phyloP scores from a whole-genome alignment of 1,139 yeast species.

The Hyphopichia wangnamkhiaoensis region DNA sequence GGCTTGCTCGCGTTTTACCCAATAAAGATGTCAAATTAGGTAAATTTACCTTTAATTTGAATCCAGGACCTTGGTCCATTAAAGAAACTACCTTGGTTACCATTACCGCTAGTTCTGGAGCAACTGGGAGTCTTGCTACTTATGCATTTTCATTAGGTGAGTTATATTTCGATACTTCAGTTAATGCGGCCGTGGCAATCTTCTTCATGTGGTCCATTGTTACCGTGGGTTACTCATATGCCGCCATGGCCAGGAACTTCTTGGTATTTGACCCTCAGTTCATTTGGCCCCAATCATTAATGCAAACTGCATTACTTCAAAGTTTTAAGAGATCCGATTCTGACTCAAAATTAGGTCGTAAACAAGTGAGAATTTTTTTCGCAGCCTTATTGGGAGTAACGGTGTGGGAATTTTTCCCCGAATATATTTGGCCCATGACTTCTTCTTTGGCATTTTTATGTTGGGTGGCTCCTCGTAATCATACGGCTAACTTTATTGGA shows the following conservation, averaged over 20 bases:
- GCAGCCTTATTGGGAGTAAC: constrained; percentile 23
- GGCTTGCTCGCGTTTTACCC: constrained; percentile 30
- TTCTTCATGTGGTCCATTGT: constrained; percentile 37
- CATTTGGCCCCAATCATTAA: constrained; percentile 36
- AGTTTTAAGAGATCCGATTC: constrained; percentile 19
- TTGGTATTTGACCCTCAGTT: constrained; percentile 34
- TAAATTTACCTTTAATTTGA: constrained; percentile 20
- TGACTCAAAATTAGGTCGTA: constrained; percentile 12
- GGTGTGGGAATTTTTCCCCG: constrained; percentile 35
- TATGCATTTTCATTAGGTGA: constrained; percentile 31
- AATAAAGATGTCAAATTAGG: constrained; percentile 17
- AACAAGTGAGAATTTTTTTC: constrained; percentile 26
- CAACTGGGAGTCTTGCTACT: constrained; percentile 36
- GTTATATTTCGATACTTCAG: constrained; percentile 24
- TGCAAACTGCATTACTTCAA: constrained; percentile 35
- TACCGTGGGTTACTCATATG: constrained; percentile 34
- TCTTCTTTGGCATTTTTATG: constrained; percentile 34
- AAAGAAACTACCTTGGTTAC: constrained; percentile 35
- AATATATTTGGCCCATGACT: constrained; percentile 32
- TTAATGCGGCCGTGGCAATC: constrained; percentile 25
- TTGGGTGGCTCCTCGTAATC: constrained; percentile 33
- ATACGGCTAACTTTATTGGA: constrained; percentile 28
- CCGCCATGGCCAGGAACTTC: constrained; percentile 33
- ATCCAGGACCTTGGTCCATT: constrained; percentile 39
- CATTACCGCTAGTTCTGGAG: constrained; percentile 34